phyloP scores from a whole-genome alignment of 768 basidiomycete genomes.

The Suillus placidus region DNA sequence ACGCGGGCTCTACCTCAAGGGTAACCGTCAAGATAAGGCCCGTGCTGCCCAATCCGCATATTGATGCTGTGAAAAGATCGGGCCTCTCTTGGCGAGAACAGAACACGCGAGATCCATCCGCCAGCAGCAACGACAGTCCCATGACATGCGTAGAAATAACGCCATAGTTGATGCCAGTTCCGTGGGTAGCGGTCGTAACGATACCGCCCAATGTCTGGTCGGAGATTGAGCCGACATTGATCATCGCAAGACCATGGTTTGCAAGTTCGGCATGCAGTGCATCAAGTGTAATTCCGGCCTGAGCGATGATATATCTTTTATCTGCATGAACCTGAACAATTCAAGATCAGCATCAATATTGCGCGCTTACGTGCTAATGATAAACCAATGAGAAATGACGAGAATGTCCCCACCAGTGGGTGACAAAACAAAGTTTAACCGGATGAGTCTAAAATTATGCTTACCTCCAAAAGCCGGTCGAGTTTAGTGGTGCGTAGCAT shows the following conservation, averaged over 20 bases:
- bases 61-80: conserved; percentile 86
- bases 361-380: conserved; percentile 7
- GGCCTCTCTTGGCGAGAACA: conserved; percentile 64
- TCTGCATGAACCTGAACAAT: conserved; percentile 64
- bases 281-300: conserved; percentile 80
- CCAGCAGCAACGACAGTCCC: conserved; percentile 73
- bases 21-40: conserved; percentile 83
- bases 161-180: conserved; percentile 77
- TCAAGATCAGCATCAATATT: conserved; percentile 10
- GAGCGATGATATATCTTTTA: conserved; percentile 65
- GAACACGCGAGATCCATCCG: conserved; percentile 68
- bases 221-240: conserved; percentile 93
- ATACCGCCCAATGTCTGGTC: conserved; percentile 94
- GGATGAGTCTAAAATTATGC: conserved; percentile 32
- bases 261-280: conserved; percentile 72
- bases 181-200: conserved; percentile 94
- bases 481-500: conserved; percentile 82
- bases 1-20: conserved; percentile 79
- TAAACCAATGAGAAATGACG: conserved; percentile 9
- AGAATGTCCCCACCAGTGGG: conserved; percentile 1
- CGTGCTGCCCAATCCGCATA: conserved; percentile 90
- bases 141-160: conserved; percentile 83
- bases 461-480: conserved; percentile 75
- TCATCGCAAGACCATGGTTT: conserved; percentile 76
- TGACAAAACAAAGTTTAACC: conserved; percentile 19